Evolutionary conservation across 495 filamentous ascomycete species (phyloP).

Genomic region (Cladorrhinum samala): DNA sequence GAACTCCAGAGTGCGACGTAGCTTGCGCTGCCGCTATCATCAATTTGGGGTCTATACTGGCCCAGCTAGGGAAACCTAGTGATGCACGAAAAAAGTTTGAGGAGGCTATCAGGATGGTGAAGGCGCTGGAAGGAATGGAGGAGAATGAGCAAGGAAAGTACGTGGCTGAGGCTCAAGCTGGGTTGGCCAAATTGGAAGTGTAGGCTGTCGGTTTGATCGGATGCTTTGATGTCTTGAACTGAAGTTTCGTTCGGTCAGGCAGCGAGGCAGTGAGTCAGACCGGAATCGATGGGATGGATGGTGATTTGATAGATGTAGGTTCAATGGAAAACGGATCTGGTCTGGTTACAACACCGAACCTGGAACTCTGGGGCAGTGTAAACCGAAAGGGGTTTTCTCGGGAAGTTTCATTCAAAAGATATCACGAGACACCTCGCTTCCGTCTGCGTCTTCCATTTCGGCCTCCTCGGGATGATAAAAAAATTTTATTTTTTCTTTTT

Average conservation of each 20-base stretch:
- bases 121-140: slow-evolving; percentile 55
- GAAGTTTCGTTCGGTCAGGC: neutral
- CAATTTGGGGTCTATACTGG: slow-evolving; percentile 78
- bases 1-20: slow-evolving; percentile 77
- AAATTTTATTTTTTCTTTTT: too few species aligned
- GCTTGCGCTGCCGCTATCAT: slow-evolving; percentile 77
- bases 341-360: too few species aligned
- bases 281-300: too few species aligned
- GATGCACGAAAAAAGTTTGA: slow-evolving; percentile 58
- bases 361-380: too few species aligned
- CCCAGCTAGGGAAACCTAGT: slow-evolving; percentile 56
- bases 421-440: too few species aligned
- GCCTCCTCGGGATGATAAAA: too few species aligned
- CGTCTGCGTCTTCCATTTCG: too few species aligned
- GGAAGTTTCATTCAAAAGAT: too few species aligned
- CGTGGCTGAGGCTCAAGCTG: slow-evolving; percentile 51
- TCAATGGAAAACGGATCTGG: too few species aligned
- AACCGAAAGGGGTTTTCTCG: too few species aligned
- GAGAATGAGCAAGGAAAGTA: slow-evolving; percentile 46
- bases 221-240: neutral
- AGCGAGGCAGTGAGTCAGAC: too few species aligned
- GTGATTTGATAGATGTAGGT: too few species aligned
- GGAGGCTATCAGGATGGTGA: slow-evolving; percentile 58
- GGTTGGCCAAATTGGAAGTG: slow-evolving; percentile 32
- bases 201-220: slow-evolving; percentile 33